Evolutionary conservation across 352 stramenopile species (phyloP).

Genomic region (Lagenidium giganteum): DNA sequence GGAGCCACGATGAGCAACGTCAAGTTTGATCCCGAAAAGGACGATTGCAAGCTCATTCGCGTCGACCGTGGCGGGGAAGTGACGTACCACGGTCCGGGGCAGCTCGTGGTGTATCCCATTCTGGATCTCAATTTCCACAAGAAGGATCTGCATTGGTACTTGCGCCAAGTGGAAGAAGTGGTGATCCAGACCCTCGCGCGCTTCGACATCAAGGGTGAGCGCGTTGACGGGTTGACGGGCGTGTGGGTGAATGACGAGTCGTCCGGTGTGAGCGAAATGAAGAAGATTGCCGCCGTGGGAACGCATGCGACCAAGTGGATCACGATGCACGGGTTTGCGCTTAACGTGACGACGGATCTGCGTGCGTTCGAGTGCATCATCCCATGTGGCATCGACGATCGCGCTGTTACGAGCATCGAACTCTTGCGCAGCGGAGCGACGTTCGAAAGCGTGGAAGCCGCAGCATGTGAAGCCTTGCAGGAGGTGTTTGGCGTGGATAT

Average conservation of each 20-base stretch:
- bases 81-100: constrained; percentile 97
- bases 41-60: constrained; percentile 88
- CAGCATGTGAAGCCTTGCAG: constrained; percentile 52
- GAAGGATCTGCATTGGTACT: constrained; percentile 97
- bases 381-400: constrained; percentile 95
- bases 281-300: constrained; percentile 96
- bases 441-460: constrained; percentile 56
- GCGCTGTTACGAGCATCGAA: constrained; percentile 80
- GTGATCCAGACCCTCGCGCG: constrained; percentile 89
- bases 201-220: constrained; percentile 84
- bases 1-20: constrained; percentile 76
- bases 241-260: constrained; percentile 93
- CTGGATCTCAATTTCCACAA: constrained; percentile 93
- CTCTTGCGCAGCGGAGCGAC: constrained; percentile 40
- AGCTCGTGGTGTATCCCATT: constrained; percentile 98
- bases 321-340: constrained; percentile 97
- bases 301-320: constrained; percentile 96
- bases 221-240: constrained; percentile 91
- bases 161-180: constrained; percentile 94
- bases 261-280: constrained; percentile 43
- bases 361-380: constrained; percentile 93
- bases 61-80: constrained; percentile 99
- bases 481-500: constrained; percentile 74
- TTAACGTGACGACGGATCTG: constrained; percentile 96
- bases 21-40: constrained; percentile 42